Evolutionary conservation across 2,329 filamentous ascomycete genomes (phyloP), one percentile per base, ranked within the genome.

Genomic region (Pyricularia sp.): DNA sequence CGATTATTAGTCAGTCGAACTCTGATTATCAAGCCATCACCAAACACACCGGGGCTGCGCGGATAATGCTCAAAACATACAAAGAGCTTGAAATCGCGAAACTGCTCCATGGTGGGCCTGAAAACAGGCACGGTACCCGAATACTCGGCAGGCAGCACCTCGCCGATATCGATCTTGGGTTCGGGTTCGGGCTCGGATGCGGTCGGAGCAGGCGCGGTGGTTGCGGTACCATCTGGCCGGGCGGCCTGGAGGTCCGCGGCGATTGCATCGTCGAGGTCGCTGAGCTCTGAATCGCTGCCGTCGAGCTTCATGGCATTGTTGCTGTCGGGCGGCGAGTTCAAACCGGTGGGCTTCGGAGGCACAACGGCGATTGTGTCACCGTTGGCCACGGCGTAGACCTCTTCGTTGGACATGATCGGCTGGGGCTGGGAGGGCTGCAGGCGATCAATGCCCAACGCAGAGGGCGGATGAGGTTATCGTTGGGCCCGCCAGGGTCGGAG

Each of bases 61-160:
- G n/a, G 61, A 65, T 6, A n/a, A 42, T 33, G 23, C n/a, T 63
- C 5, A 14, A 26, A 61, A 69, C 68, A 20, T 65, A 98, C 91
- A 78, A 96, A 98, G 77, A 87, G 88, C 80, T 94, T 91, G 79
- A 99, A 99, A 80, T 95, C 92, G 76, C 89, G 89, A 81, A 98
- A 98, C 80, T 99, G 93, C 71, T 91, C 86, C 92, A 97, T 97
- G 70, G 91, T 94, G 79, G 95, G 95, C 79, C 90, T 94, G 81
- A 99, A 99, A 70, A 99, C 91, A 10, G 95, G 94, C 50, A 99
- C 91, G 71, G 89, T 92, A 71, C 93, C 94, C 76, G 93, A 97
- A 83, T 92, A 97, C 78, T 97, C 90, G 76, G 94, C 92, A 0
- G 94, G 94, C 65, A 89, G 83, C 68, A 97, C 86, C 68, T 95